Evolutionary conservation across 441 rosid genomes (phyloP).

Genomic region (Melastoma candidum): DNA sequence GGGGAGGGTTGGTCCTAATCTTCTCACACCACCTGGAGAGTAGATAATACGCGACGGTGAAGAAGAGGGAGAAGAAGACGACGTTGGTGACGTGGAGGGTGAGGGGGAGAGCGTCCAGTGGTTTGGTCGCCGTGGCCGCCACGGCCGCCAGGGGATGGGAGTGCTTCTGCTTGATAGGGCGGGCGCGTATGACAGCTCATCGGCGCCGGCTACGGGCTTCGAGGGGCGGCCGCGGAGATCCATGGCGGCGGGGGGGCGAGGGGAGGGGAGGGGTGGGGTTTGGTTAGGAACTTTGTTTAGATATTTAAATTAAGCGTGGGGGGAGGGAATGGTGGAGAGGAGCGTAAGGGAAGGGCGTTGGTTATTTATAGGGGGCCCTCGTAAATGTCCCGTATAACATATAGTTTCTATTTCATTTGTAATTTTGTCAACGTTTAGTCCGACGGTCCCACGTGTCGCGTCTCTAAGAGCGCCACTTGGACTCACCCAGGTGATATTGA

Average conservation of each 20-base stretch:
- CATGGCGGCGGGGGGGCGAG: slow-evolving; percentile 11
- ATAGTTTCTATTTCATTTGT: too few relatives aligned
- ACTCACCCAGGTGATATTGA: too few relatives aligned
- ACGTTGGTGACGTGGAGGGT: too few relatives aligned
- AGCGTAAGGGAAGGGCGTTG: neutral
- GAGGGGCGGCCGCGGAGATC: slow-evolving; percentile 12
- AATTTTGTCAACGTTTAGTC: too few relatives aligned
- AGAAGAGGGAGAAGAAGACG: too few relatives aligned
- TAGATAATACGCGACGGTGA: too few relatives aligned
- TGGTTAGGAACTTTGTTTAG: neutral
- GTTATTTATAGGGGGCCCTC: slow-evolving; percentile 1
- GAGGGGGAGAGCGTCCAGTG: too few relatives aligned
- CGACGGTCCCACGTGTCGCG: too few relatives aligned
- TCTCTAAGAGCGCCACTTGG: too few relatives aligned
- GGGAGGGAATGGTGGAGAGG: slow-evolving; percentile 7
- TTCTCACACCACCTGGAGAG: too few relatives aligned
- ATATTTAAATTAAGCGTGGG: neutral
- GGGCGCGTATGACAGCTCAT: neutral
- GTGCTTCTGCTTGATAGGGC: neutral
- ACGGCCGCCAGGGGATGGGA: neutral
- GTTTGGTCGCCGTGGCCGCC: neutral
- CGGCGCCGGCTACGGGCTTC: neutral
- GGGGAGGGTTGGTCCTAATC: too few relatives aligned
- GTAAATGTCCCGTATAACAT: too few relatives aligned
- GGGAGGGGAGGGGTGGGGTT: neutral